These are phyloP conservation scores for Haematococcus lacustris DNA, from an alignment of 139 green algal genomes.

Conservation along the genomic window DNA sequence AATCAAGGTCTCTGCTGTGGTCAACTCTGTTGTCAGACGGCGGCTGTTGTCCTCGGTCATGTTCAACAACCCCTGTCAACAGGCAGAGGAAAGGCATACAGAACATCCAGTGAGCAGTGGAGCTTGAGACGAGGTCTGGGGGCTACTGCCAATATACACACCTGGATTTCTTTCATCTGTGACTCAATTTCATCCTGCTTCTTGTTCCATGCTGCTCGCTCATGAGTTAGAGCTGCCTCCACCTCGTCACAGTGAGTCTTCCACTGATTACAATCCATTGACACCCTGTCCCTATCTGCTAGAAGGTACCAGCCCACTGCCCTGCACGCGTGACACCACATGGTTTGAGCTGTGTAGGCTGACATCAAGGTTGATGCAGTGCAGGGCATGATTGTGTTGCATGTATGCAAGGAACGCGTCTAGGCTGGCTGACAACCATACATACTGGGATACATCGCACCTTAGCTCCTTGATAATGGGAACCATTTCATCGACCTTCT, in stretches of 20 bases:
- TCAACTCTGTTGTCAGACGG: constrained; percentile 22
- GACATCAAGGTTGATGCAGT: too few species aligned
- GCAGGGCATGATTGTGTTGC: too few species aligned
- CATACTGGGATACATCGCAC: too few species aligned
- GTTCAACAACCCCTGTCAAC: constrained; percentile 16
- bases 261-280: constrained; percentile 37
- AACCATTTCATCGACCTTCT: constrained; percentile 51
- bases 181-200: constrained; percentile 26
- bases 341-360: too few species aligned
- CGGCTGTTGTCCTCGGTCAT: constrained; percentile 12
- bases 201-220: constrained; percentile 7
- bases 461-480: constrained; percentile 53
- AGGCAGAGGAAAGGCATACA: too few species aligned
- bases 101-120: too few species aligned
- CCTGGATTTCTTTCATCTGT: constrained; percentile 20
- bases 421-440: too few species aligned
- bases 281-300: constrained; percentile 8
- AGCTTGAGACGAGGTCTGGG: too few species aligned
- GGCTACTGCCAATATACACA: too few species aligned
- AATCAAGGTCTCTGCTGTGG: constrained; percentile 6
- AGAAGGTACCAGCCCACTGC: constrained; percentile 39
- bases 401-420: too few species aligned
- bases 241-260: constrained; percentile 26
- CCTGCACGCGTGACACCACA: constrained; percentile 24
- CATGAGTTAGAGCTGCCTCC: neutral